A percentile compares a stretch with the other conserved stretches of the same genome.
phyloP scores from a whole-genome alignment of 139 green algal species.

The Volvox africanus region DNA sequence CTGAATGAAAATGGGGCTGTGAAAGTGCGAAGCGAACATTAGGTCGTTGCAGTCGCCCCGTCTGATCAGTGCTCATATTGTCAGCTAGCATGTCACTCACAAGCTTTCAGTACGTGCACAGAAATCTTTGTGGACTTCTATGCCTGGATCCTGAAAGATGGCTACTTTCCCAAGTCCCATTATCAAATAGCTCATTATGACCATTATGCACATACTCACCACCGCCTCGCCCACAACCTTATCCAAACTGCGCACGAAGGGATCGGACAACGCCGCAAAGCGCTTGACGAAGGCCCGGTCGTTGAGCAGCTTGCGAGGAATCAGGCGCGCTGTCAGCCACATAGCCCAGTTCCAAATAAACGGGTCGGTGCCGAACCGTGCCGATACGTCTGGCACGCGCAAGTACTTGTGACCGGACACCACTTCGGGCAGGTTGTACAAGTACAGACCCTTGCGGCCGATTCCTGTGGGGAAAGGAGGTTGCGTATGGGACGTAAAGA shows the following conservation, averaged over 20 bases:
- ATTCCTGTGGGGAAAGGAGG: slow-evolving; percentile 43
- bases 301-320: slow-evolving; percentile 71
- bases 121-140: no score
- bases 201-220: slow-evolving; percentile 29
- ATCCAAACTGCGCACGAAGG: slow-evolving; percentile 84
- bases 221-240: slow-evolving; percentile 87
- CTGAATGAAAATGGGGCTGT: no score
- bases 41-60: no score
- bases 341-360: slow-evolving; percentile 95
- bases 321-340: slow-evolving; percentile 81
- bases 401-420: slow-evolving; percentile 75
- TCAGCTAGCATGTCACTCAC: no score
- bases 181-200: neutral
- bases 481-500: no score
- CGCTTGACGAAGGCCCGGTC: slow-evolving; percentile 59
- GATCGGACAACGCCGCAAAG: slow-evolving; percentile 75
- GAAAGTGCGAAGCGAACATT: no score
- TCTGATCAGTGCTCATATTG: no score
- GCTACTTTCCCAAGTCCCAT: neutral
- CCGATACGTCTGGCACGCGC: slow-evolving; percentile 85
- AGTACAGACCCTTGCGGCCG: slow-evolving; percentile 73
- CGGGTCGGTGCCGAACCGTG: slow-evolving; percentile 94
- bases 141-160: no score
- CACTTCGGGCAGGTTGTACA: slow-evolving; percentile 93
- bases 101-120: no score